phyloP scores from a whole-genome alignment of 2,329 filamentous ascomycete genomes.

The Aspergillus brunneoviolaceus region DNA sequence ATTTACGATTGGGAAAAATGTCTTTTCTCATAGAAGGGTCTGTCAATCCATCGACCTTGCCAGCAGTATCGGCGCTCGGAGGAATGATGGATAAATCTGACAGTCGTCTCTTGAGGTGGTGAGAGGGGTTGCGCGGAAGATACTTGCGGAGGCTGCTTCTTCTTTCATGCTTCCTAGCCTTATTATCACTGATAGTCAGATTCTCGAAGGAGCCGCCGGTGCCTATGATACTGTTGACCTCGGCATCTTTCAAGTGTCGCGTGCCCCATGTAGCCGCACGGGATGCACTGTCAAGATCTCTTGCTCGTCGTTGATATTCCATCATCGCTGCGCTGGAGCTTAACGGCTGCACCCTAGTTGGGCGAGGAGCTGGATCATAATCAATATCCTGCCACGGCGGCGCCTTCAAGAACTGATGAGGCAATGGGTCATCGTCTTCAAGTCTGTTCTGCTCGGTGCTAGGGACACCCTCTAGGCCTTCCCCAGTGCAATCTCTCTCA shows the following conservation, averaged over 20 bases:
- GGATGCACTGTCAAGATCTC: slow-evolving; percentile 55
- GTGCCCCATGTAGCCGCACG: slow-evolving; percentile 58
- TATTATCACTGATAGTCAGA: slow-evolving; percentile 35
- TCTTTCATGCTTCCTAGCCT: slow-evolving; percentile 44
- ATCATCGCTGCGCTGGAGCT: slow-evolving; percentile 58
- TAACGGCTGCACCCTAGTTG: slow-evolving; percentile 46
- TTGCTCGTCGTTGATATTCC: slow-evolving; percentile 50
- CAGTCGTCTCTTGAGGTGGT: slow-evolving; percentile 47
- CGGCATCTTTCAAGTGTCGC: slow-evolving; percentile 50
- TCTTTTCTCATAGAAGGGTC: slow-evolving; percentile 30
- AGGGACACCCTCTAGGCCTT: slow-evolving; percentile 24
- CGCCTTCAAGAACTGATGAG: slow-evolving; percentile 39
- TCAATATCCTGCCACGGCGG: slow-evolving; percentile 52
- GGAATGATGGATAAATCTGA: slow-evolving; percentile 33
- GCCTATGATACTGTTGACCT: slow-evolving; percentile 49
- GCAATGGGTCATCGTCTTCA: slow-evolving; percentile 33
- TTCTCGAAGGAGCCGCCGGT: slow-evolving; percentile 46
- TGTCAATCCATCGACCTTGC: slow-evolving; percentile 20
- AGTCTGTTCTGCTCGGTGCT: slow-evolving; percentile 23
- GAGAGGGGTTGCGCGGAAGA: slow-evolving; percentile 45
- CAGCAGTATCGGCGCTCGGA: slow-evolving; percentile 27
- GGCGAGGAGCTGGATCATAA: slow-evolving; percentile 29
- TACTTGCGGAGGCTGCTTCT: slow-evolving; percentile 48
- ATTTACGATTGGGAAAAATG: slow-evolving; percentile 36
- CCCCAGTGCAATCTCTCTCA: slow-evolving; percentile 22